Evolutionary conservation across 352 stramenopile species (phyloP).

Genomic region (Globisporangium viniferum): DNA sequence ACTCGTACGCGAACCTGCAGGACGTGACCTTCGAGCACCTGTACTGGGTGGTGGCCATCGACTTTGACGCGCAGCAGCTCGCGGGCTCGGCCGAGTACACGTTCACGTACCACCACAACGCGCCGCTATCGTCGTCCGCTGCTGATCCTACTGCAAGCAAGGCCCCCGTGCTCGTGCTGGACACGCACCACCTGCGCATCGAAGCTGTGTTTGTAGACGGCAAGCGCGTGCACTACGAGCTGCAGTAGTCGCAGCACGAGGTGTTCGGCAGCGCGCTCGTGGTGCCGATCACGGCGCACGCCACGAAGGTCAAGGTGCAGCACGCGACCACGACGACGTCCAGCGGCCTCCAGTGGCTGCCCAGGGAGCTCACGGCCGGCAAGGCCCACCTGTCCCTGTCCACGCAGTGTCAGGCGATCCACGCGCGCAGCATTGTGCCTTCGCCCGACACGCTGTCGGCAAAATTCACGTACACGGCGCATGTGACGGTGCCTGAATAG

Average conservation of each 20-base stretch:
- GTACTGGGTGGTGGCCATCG: slow-evolving; percentile 74
- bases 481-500: slow-evolving; percentile 89
- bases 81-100: slow-evolving; percentile 81
- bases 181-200: slow-evolving; percentile 82
- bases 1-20: slow-evolving; percentile 85
- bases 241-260: slow-evolving; percentile 17
- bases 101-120: slow-evolving; percentile 37
- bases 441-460: slow-evolving; percentile 92
- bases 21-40: slow-evolving; percentile 82
- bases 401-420: slow-evolving; percentile 94
- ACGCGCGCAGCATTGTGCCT: slow-evolving; percentile 93
- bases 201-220: slow-evolving; percentile 46
- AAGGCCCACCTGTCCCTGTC: slow-evolving; percentile 95
- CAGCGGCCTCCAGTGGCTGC: slow-evolving; percentile 89
- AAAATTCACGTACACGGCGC: slow-evolving; percentile 95
- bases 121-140: background rate
- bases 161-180: slow-evolving; percentile 54
- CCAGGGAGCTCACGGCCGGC: slow-evolving; percentile 91
- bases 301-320: slow-evolving; percentile 46
- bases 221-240: slow-evolving; percentile 9
- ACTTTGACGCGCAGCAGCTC: slow-evolving; percentile 78
- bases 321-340: slow-evolving; percentile 24
- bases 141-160: background rate
- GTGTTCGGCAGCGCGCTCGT: slow-evolving; percentile 71
- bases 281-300: slow-evolving; percentile 38